Evolutionary conservation across 768 basidiomycete genomes (phyloP), one percentile per base, ranked within the genome.

Genomic region (Russula vinacea): DNA sequence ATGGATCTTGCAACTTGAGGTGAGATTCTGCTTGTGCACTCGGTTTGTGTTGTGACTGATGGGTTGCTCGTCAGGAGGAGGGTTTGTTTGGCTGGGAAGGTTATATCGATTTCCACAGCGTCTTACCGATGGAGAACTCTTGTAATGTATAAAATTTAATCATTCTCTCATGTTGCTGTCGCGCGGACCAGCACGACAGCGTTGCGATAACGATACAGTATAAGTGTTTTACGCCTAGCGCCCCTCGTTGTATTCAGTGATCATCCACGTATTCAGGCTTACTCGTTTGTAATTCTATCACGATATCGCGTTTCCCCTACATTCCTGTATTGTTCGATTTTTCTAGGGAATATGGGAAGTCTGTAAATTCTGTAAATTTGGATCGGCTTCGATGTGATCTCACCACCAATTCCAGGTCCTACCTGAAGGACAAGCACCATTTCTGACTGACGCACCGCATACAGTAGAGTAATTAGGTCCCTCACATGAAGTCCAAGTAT

Each of bases 101-200:
- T 3, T 57, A 56, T 35, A 65, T 65, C 22, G 64, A 65, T 40
- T 65, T 61, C 29, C 55, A 65, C 50, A 57, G 64, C 55, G 17
- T 65, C n/a, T 94, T 32, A 97, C 96, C 3, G 96, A 94, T 8
- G 94, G 96, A 67, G 93, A 93, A 70, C 94, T 94, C 35, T 81
- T 98, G 47, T 90, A 94, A 74, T 94, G 94, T 72, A 79, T 98
- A 29, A 97, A 97, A 68, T 94, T 96, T 73, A 94, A 97, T 76
- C 94, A 96, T 70, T 40, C 13, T 57, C 44, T 32, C 26, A 33
- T 42, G n/a, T 56, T 49, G 10, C 19, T n/a, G 24, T 37, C 14
- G 26, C 22, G 8, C n/a, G 45, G 9, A 47, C 45, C n/a, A 22
- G 22, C 45, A 1, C 5, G n/a, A 11, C 10, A 5, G 45, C n/a